Percentiles rank a stretch among this genome's conserved stretches.
Conservation (phyloP, 352 stramenopile genomes). For the Globisporangium irregulare region DNA sequence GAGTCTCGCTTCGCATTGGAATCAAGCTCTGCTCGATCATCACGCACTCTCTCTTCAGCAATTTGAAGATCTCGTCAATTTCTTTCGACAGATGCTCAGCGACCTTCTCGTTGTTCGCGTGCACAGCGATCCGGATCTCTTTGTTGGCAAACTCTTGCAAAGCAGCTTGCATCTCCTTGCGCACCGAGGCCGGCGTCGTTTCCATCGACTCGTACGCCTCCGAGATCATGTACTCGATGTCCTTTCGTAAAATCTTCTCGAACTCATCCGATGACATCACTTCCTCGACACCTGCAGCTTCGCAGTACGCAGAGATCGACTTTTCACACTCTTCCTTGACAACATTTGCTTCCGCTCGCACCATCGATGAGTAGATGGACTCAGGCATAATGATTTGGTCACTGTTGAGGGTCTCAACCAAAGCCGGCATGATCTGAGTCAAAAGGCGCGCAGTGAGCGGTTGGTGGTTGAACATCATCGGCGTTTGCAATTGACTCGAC, state of each 20-base stretch:
- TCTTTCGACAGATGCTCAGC: slow-evolving; percentile 41
- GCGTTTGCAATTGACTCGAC: slow-evolving; percentile 64
- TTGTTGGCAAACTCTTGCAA: slow-evolving; percentile 53
- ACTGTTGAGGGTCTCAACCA: slow-evolving; percentile 82
- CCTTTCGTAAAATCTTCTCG: slow-evolving; percentile 47
- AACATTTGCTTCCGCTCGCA: slow-evolving; percentile 69
- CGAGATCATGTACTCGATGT: slow-evolving; percentile 54
- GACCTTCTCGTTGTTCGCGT: slow-evolving; percentile 73
- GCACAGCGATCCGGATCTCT: slow-evolving; percentile 67
- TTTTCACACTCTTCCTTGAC: slow-evolving; percentile 58
- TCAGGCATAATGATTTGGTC: slow-evolving; percentile 88
- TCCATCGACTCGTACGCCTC: slow-evolving; percentile 54
- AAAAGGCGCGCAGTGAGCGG: slow-evolving; percentile 70
- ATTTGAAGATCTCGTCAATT: slow-evolving; percentile 53
- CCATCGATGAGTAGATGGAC: slow-evolving; percentile 87
- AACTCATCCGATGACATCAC: slow-evolving; percentile 55
- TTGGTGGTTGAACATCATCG: slow-evolving; percentile 75
- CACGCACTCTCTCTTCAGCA: slow-evolving; percentile 49
- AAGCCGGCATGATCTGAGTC: slow-evolving; percentile 68
- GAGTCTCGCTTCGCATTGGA: slow-evolving; percentile 51
- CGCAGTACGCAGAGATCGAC: slow-evolving; percentile 62
- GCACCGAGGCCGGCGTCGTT: slow-evolving; percentile 41
- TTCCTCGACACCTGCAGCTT: slow-evolving; percentile 59
- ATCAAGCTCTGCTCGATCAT: slow-evolving; percentile 57
- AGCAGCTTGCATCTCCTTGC: slow-evolving; percentile 58